A percentile compares a stretch with the other conserved stretches of the same genome.
These are phyloP conservation scores for Chlorella sp. DNA, from an alignment of 139 green algal genomes.

Conservation along the genomic window DNA sequence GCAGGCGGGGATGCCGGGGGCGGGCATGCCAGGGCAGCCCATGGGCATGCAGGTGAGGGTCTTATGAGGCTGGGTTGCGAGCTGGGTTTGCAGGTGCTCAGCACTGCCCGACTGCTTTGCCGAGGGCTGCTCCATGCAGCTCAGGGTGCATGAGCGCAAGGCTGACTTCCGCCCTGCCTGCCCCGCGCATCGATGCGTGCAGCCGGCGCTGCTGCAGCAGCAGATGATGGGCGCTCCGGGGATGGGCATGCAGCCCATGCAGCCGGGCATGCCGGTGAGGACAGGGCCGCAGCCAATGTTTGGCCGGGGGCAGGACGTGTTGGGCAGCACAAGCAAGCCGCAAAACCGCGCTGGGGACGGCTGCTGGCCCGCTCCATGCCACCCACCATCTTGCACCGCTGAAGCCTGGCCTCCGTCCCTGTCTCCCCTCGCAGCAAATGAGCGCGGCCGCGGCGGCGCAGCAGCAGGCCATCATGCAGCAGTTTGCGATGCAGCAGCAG, in stretches of 20 bases:
- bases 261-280: not conserved
- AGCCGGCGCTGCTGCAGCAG: constrained; percentile 17
- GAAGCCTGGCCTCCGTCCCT: no score
- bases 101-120: no score
- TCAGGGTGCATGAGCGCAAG: no score
- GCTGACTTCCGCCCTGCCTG: no score
- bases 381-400: no score
- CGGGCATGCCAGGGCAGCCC: not conserved
- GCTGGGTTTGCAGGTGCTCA: no score
- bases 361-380: no score
- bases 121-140: no score
- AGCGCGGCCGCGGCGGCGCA: constrained; percentile 1
- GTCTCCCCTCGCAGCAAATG: not conserved
- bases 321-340: not conserved
- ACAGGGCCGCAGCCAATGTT: not conserved
- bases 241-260: constrained; percentile 29
- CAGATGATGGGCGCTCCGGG: constrained; percentile 20
- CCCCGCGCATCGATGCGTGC: not conserved
- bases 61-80: no score
- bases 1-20: not conserved
- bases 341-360: not conserved
- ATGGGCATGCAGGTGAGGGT: constrained; percentile 22
- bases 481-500: constrained; percentile 34
- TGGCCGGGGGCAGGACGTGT: no score
- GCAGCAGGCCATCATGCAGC: constrained; percentile 39